Conservation (phyloP, 2,329 filamentous ascomycete genomes). For the Neonectria faginata region DNA sequence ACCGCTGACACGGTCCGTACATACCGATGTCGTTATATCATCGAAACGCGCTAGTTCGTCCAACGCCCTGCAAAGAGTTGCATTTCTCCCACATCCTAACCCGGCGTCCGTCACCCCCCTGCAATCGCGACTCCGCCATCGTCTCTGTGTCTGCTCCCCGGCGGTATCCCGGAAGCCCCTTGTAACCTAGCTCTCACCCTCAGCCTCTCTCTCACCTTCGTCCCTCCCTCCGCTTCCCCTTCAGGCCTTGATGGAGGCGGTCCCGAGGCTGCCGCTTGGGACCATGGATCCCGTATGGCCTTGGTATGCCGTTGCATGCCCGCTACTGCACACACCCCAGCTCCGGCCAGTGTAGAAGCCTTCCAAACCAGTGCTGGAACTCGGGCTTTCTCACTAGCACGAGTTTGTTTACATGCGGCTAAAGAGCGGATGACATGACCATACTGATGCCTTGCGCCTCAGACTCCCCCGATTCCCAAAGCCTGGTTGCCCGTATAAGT, state of each 20-base stretch:
- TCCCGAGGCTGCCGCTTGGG: constrained; percentile 10
- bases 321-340: constrained; percentile 29
- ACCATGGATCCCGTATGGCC: neutral
- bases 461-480: constrained; percentile 6
- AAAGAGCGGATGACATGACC: constrained; percentile 25
- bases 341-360: constrained; percentile 8
- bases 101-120: constrained; percentile 15
- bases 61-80: constrained; percentile 25
- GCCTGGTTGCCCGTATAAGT: constrained; percentile 32
- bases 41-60: constrained; percentile 22
- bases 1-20: constrained; percentile 44
- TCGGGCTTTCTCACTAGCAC: constrained; percentile 21
- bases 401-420: constrained; percentile 14
- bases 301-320: neutral
- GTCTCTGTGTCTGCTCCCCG: constrained; percentile 21
- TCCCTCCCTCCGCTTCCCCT: constrained; percentile 7
- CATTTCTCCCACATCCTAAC: constrained; percentile 24
- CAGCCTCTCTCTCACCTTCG: constrained; percentile 13
- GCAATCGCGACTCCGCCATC: constrained; percentile 13
- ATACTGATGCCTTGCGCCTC: constrained; percentile 9
- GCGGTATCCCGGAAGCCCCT: constrained; percentile 25
- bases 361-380: constrained; percentile 4
- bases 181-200: constrained; percentile 4
- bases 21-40: constrained; percentile 36
- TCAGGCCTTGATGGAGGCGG: neutral